Percentiles rank a stretch among this genome's conserved stretches.
Evolutionary conservation across 305 asterid species (phyloP).

Genomic region (Striga hermonthica): DNA sequence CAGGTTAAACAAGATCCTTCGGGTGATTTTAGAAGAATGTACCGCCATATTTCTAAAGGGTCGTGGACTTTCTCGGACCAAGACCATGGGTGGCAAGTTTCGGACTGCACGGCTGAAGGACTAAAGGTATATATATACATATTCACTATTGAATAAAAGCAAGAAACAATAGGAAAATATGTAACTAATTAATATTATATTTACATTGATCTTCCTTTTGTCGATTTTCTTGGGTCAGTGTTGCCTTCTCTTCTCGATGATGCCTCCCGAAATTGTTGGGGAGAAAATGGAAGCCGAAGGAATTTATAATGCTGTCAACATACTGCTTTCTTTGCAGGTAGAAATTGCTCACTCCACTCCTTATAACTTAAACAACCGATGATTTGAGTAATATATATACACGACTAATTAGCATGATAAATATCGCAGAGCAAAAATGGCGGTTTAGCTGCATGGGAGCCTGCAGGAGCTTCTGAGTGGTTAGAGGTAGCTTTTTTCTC

Average conservation of each 20-base stretch:
- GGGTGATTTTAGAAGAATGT: slow-evolving; percentile 55
- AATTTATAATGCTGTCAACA: slow-evolving; percentile 62
- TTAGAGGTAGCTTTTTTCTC: slow-evolving; percentile 49
- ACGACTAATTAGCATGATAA: background rate
- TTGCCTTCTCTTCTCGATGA: slow-evolving; percentile 48
- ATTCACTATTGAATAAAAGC: too few relatives aligned
- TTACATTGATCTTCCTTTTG: too few relatives aligned
- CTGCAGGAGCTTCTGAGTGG: slow-evolving; percentile 66
- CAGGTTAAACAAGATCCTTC: slow-evolving; percentile 39
- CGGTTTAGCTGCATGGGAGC: slow-evolving; percentile 79
- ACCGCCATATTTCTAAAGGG: slow-evolving; percentile 63
- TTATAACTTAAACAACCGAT: background rate
- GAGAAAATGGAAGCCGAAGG: slow-evolving; percentile 51
- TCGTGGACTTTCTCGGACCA: slow-evolving; percentile 65
- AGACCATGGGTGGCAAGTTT: slow-evolving; percentile 74
- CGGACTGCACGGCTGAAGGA: slow-evolving; percentile 75
- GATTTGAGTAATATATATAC: slow-evolving; percentile 8
- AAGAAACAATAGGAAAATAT: too few relatives aligned
- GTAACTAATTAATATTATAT: too few relatives aligned
- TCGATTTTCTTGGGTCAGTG: slow-evolving; percentile 22
- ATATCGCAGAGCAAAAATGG: slow-evolving; percentile 64
- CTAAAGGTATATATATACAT: slow-evolving; percentile 42
- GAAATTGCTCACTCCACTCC: background rate
- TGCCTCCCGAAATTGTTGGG: slow-evolving; percentile 68
- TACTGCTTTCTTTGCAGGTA: slow-evolving; percentile 66